Percentiles rank a stretch among this genome's conserved stretches.
Conservation (phyloP, 352 stramenopile genomes). For the Pythium plurisporium region DNA sequence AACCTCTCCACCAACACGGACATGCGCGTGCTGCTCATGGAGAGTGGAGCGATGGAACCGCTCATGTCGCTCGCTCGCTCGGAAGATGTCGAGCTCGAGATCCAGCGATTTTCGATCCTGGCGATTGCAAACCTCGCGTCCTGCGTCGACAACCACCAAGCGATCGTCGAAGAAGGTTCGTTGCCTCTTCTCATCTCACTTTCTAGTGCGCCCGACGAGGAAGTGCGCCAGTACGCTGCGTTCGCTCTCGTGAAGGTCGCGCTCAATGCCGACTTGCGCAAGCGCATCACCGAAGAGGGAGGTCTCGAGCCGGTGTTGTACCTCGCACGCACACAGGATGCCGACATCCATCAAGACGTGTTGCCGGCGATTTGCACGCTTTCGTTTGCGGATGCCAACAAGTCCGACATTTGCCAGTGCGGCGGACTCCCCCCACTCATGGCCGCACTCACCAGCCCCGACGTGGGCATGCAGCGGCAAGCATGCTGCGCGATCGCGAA, state of each 20-base stretch:
- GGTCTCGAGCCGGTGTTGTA: conserved; percentile 96
- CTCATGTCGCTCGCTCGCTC: conserved; percentile 93
- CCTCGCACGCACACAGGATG: conserved; percentile 90
- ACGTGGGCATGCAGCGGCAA: conserved; percentile 85
- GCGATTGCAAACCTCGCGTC: conserved; percentile 94
- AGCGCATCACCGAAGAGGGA: conserved; percentile 93
- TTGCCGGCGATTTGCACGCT: conserved; percentile 90
- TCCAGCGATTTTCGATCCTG: conserved; percentile 91
- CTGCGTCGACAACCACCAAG: conserved; percentile 90
- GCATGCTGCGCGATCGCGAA: conserved; percentile 95
- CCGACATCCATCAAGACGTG: conserved; percentile 89
- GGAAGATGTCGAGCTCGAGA: conserved; percentile 94
- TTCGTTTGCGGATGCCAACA: conserved; percentile 92
- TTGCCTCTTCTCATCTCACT: conserved; percentile 93
- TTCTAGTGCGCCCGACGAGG: conserved; percentile 91
- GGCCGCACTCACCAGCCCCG: conserved; percentile 56
- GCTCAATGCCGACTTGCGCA: conserved; percentile 92
- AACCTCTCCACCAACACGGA: conserved; percentile 92
- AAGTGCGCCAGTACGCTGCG: conserved; percentile 94
- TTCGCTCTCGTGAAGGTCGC: conserved; percentile 95
- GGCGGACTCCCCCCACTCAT: conserved; percentile 91
- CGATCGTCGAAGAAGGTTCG: conserved; percentile 93
- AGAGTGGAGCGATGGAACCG: conserved; percentile 91
- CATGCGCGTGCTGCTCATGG: conserved; percentile 90
- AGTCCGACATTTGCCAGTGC: conserved; percentile 92